These are phyloP conservation scores for Neurospora sp. DNA, from an alignment of 495 filamentous ascomycete genomes.

Conservation along the genomic window DNA sequence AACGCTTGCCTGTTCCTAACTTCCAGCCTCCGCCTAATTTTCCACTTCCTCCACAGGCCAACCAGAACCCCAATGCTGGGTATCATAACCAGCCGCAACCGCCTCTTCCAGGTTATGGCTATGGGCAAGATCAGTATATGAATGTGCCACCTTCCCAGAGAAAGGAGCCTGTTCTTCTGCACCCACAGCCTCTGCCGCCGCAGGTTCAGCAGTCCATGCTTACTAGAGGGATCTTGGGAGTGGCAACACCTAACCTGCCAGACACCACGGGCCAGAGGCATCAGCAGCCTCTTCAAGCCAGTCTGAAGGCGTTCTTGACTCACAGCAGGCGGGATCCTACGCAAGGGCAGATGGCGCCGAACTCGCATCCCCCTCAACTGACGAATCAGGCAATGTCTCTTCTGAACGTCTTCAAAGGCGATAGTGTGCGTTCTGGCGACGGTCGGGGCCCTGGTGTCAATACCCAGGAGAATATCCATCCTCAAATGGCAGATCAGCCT, in stretches of 20 bases:
- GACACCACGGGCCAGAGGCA: constrained; percentile 26
- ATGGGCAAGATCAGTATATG: constrained; percentile 18
- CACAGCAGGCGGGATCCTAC: constrained; percentile 18
- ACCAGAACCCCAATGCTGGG: constrained; percentile 4
- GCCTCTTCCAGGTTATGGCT: constrained; percentile 12
- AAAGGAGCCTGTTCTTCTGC: constrained; percentile 35
- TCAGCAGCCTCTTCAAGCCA: constrained; percentile 10
- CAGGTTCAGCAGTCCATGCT: constrained; percentile 38
- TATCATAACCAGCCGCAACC: constrained; percentile 10
- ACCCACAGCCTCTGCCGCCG: constrained; percentile 45
- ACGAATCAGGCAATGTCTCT: constrained; percentile 51
- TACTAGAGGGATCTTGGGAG: constrained; percentile 14
- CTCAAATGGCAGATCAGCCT: constrained; percentile 4
- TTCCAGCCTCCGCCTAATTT: constrained; percentile 37
- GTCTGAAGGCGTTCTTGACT: neutral
- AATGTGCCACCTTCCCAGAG: constrained; percentile 16
- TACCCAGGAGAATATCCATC: constrained; percentile 5
- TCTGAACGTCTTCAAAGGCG: constrained; percentile 52
- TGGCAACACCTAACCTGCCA: constrained; percentile 17
- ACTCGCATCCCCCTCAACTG: constrained; percentile 4
- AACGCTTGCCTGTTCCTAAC: constrained; percentile 20
- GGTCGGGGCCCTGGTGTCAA: constrained; percentile 4
- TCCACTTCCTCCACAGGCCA: constrained; percentile 22
- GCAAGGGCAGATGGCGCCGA: constrained; percentile 26
- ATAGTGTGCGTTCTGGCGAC: constrained; percentile 7